Base-by-base conservation (phyloP, 1,284 basidiomycete genomes). In the Inonotus obliquus region DNA sequence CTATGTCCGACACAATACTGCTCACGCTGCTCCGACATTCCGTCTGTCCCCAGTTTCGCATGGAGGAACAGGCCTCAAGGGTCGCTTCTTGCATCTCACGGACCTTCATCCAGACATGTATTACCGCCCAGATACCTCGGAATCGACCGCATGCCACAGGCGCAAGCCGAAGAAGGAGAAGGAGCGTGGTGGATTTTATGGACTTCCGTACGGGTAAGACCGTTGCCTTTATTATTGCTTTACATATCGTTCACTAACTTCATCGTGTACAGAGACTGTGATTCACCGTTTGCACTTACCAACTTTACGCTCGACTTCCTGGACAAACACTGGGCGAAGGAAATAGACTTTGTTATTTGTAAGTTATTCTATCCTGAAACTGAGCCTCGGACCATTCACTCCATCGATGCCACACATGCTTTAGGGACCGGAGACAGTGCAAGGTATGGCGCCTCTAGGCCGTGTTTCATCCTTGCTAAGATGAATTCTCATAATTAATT, bases 391-490 rank as follows among this genome's bases (percentile, higher is more conserved):
- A 45, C 11, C n/a, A 37, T 49, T 0, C 27, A 27, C 32, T 19
- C 6, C n/a, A 17, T 9, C 32, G 21, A 39, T 4, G 27, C 41
- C 25, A 23, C 25, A 39, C 37, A 38, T 21, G 25, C 32, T 32
- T 19, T 73, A 89, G 91, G 91, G 92, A 96, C 94, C 5, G 94
- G 94, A 44, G 94, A 97, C 74, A 94, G 87, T 74, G 94, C 92
- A 38, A 85, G 91, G 91, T 91, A 68, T 67, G 74, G 47, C 10
- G n/a, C 23, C 2, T 21, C n/a, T 51, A 6, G 5, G 23, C 10
- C 23, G 10, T 11, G 11, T 56, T 39, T 47, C 27, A 41, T 47
- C 35, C 44, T 23, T n/a, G 32, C 19, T 14, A 21, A n/a, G 45
- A 55, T 45, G 23, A 29, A 21, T 29, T 45, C 39, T 29, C 35